Percentiles rank a stretch among this genome's conserved stretches.
phyloP scores from a whole-genome alignment of 2,329 filamentous ascomycete species.

The Aspergillus hortae region DNA sequence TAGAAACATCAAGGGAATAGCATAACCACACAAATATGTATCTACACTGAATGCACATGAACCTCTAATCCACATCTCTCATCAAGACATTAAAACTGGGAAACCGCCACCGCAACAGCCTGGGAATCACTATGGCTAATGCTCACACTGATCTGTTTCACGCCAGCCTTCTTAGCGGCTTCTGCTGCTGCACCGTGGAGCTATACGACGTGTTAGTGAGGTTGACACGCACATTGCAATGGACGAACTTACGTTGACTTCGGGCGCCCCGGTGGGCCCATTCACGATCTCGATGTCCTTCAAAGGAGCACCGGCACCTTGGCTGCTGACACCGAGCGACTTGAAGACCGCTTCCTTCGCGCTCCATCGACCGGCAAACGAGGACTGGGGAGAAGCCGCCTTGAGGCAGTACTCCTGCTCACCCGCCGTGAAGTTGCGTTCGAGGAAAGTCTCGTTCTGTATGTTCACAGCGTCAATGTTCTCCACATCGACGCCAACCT shows the following conservation, averaged over 20 bases:
- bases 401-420: slow-evolving; percentile 86
- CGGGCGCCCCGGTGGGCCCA: slow-evolving; percentile 76
- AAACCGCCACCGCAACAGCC: slow-evolving; percentile 89
- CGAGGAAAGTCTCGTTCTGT: slow-evolving; percentile 87
- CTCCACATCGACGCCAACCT: slow-evolving; percentile 92
- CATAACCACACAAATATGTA: slow-evolving; percentile 8
- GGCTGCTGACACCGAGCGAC: slow-evolving; percentile 79
- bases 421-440: slow-evolving; percentile 84
- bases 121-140: slow-evolving; percentile 95
- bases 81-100: slow-evolving; percentile 57
- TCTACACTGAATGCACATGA: slow-evolving; percentile 5
- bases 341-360: slow-evolving; percentile 99
- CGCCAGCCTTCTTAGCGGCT: slow-evolving; percentile 79
- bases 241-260: slow-evolving; percentile 68
- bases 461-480: slow-evolving; percentile 84
- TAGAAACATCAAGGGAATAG: neutral
- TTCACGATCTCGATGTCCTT: slow-evolving; percentile 92
- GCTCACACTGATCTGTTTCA: slow-evolving; percentile 85
- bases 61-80: slow-evolving; percentile 8
- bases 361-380: slow-evolving; percentile 92
- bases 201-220: slow-evolving; percentile 49
- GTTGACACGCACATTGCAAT: neutral
- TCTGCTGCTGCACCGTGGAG: slow-evolving; percentile 79
- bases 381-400: slow-evolving; percentile 76
- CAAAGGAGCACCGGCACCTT: slow-evolving; percentile 82